Evolutionary conservation across 202 grass and related monocot genomes (phyloP), one percentile per base, ranked within the genome.

Genomic region (Cymbopogon flexuosus): DNA sequence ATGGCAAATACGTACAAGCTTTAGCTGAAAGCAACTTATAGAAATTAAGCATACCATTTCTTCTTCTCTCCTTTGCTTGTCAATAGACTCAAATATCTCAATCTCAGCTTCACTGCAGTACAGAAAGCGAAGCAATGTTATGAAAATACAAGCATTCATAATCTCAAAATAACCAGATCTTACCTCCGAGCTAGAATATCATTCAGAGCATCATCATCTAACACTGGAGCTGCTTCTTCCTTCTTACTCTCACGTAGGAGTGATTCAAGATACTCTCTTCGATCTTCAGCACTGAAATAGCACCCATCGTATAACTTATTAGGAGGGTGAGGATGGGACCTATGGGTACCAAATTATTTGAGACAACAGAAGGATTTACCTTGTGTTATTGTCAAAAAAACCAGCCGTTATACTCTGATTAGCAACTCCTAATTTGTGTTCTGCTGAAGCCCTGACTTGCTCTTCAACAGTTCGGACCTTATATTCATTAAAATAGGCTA

Each of bases 391-490:
- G 87, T 99, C 96, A 56, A 99, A 99, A 85, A 99, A 99, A 36
- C 96, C 96, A 71, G 96, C 96, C 71, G 96, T 99, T 81, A 99
- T 99, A 88, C 96, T 99, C 87, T 99, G 96, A 84, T 99, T 99
- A 90, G 96, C 96, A 90, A 99, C 90, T 10, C 93, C 87, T 75
- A 99, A 92, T 83, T 99, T 99, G 87, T 99, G 96, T 73, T 99
- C 96, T 34, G 96, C 96, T 81, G 96, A 92, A 90, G 96, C 96
- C 83, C 96, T 93, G 51, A 99, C 96, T 96, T 99, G 96, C 61
- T 99, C 96, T 90, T 99, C 96, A 57, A 99, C 96, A 72, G 81
- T 91, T 33, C 85, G 81, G 36, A 99, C 90, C 96, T 99, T 90
- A 80, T 70, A 73, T 71, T 65, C 22, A 31, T 73, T 18, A 85